Evolutionary conservation across 176 grass and related monocot genomes (phyloP), one percentile per base, ranked within the genome.

Genomic region (Puccinellia tenuiflora): DNA sequence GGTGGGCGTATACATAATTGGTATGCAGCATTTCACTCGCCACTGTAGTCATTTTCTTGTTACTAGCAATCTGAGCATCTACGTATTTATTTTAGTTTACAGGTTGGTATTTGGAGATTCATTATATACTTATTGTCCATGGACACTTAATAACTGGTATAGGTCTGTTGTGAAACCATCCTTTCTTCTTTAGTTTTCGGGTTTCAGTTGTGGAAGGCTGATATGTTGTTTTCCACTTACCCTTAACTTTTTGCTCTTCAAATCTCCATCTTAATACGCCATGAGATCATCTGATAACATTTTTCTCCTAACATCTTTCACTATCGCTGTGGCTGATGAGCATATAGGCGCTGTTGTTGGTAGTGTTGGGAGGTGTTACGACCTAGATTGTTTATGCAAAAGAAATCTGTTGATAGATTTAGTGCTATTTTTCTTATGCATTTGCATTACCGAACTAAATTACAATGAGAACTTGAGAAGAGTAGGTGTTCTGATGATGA

Each of bases 341-440:
- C 87, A 92, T 86, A 92, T 75, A 50, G 84, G 87, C 59, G 84
- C 87, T 83, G 68, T 89, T 78, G 84, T 89, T 31, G 90, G 84
- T 57, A 87, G 80, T 67, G 75, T 75, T 59, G 87, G 90, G 17
- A 33, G 26, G 45, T 74, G 25, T 17, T 74, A 24, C 11, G n/a
- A 2, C 63, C 31, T 67, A 39, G 20, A 68, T 68, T 20, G 34
- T 68, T 75, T 75, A 20, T 30, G 15, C 72, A 33, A 51, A 75
- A n/a, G 1, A 33, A 34, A 75, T 1, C 46, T 34, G 26, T 75
- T 75, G 26, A 46, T 47, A 51, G 45, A 46, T 26, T 33, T 51
- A 0, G 71, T 51, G 46, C 26, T 16, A 47, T 52, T 75, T 75
- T 26, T 30, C 7, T 73, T 24, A 50, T 73, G 43, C 13, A 1